Evolutionary conservation across 148 eudicot species (phyloP), one percentile per base, ranked within the genome.

Genomic region (Spergularia bocconei): DNA sequence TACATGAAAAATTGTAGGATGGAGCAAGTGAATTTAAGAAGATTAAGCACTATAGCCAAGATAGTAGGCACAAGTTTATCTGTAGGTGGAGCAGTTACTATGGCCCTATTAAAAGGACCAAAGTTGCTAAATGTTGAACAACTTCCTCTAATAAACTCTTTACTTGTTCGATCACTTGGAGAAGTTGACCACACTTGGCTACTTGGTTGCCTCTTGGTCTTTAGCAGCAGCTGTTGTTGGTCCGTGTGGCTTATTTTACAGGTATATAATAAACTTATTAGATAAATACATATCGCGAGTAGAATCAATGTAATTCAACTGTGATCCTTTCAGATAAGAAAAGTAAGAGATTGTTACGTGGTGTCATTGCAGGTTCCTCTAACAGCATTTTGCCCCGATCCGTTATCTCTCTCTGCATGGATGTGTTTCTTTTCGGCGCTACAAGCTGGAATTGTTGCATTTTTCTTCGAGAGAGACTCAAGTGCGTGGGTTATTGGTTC

Each of bases 241-340:
- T 88, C 97, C 4, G 3, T 85, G 53, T 92, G 92, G 92, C 92
- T 92, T 15, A 90, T 92, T 73, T 69, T 92, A 39, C 97, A 88
- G 97, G 93, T 89, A 86, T 6, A 44, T 29, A 29, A 29, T 29
- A 29, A 29, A 29, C 36, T 29, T 29, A 0, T 29, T 29, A 0
- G 36, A 0, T 29, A 29, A 29, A 0, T 29, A 29, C 36, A 29
- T 29, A 29, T 29, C 4, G 36, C 36, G 2, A 29, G 36, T 29
- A 2, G 36, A 29, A 29, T 2, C 36, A 29, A 29, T 29, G 36
- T 29, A 29, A 23, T 23, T 29, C 4, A 29, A 2, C 2, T 0
- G 2, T 1, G 36, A 29, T 29, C 36, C 2, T 29, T 29, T 29
- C 36, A 29, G 36, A 29, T 29, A 29, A 29, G 36, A 29, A 3